Conservation (phyloP, 2,329 filamentous ascomycete genomes). For the Ambrosiella cleistominuta region DNA sequence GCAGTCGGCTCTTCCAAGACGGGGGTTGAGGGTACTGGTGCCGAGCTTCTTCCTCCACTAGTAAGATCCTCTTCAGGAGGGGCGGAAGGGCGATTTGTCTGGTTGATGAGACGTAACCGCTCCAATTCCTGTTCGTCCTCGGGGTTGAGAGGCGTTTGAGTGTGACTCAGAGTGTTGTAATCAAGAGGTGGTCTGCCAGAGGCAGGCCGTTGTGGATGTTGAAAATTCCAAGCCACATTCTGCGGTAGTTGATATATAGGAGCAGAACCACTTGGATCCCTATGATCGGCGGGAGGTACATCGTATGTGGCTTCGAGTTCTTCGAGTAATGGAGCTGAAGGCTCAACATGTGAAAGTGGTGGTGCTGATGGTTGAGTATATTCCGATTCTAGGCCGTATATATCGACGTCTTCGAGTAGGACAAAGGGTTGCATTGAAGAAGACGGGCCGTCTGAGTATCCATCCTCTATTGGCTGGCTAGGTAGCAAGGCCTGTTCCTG, state of each 20-base stretch:
- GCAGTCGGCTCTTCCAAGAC: slow-evolving; percentile 25
- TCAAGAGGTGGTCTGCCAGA: not conserved
- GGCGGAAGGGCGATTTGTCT: slow-evolving; percentile 45
- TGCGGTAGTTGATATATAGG: slow-evolving; percentile 17
- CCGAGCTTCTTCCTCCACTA: slow-evolving; percentile 14
- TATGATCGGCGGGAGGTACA: slow-evolving; percentile 13
- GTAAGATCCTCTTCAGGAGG: slow-evolving; percentile 35
- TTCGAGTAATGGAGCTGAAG: slow-evolving; percentile 6
- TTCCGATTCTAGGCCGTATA: slow-evolving; percentile 35
- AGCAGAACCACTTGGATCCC: slow-evolving; percentile 14
- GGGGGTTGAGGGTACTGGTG: slow-evolving; percentile 32
- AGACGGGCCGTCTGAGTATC: slow-evolving; percentile 21
- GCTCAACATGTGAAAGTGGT: slow-evolving; percentile 5
- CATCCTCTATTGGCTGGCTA: slow-evolving; percentile 37
- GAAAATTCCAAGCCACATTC: not conserved
- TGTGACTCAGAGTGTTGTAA: not conserved
- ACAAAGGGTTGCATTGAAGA: slow-evolving; percentile 17
- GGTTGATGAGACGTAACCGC: slow-evolving; percentile 41
- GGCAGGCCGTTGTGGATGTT: not conserved
- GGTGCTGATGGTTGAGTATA: slow-evolving; percentile 21
- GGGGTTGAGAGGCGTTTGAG: slow-evolving; percentile 11
- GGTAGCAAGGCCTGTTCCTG: slow-evolving; percentile 68
- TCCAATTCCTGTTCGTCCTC: slow-evolving; percentile 75
- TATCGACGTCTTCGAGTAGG: slow-evolving; percentile 19
- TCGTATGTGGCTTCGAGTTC: slow-evolving; percentile 9